A percentile compares a stretch with the other conserved stretches of the same genome.
Conservation (phyloP, 805 yeast species). For the Allodekkera sacchari region DNA sequence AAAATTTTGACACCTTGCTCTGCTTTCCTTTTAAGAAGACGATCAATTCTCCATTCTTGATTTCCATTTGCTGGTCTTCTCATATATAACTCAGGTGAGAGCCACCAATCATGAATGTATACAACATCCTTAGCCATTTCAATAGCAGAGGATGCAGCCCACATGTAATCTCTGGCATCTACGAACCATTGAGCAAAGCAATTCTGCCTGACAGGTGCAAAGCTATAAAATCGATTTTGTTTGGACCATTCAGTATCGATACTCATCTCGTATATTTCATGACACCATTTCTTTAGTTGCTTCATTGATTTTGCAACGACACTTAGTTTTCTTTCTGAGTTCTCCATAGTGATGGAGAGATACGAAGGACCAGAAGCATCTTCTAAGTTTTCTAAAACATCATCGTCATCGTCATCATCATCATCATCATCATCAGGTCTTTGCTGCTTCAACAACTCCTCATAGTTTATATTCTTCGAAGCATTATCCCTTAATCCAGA, state of each 20-base stretch:
- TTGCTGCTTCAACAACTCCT: constrained; percentile 16
- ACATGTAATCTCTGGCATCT: constrained; percentile 85
- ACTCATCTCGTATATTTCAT: constrained; percentile 63
- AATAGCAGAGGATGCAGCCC: constrained; percentile 91
- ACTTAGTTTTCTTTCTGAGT: constrained; percentile 70
- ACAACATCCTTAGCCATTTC: constrained; percentile 91
- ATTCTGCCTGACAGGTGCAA: constrained; percentile 83
- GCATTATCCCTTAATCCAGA: constrained; percentile 29
- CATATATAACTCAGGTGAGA: constrained; percentile 86
- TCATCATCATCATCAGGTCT: constrained; percentile 35
- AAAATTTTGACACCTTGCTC: constrained; percentile 91
- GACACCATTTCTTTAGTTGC: constrained; percentile 66
- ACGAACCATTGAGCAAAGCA: constrained; percentile 96
- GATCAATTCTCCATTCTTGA: constrained; percentile 87
- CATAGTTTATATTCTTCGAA: constrained; percentile 16
- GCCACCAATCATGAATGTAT: constrained; percentile 98
- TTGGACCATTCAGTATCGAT: constrained; percentile 64
- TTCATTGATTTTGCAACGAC: constrained; percentile 59
- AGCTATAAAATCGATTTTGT: constrained; percentile 72
- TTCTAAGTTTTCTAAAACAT: constrained; percentile 23
- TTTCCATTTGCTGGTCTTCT: constrained; percentile 94
- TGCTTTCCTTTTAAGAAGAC: constrained; percentile 82
- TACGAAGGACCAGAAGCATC: constrained; percentile 35
- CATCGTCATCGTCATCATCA: constrained; percentile 28
- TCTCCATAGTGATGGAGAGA: constrained; percentile 57